phyloP scores from a whole-genome alignment of 164 flowering plant genomes.

The Nymphaea thermarum region DNA sequence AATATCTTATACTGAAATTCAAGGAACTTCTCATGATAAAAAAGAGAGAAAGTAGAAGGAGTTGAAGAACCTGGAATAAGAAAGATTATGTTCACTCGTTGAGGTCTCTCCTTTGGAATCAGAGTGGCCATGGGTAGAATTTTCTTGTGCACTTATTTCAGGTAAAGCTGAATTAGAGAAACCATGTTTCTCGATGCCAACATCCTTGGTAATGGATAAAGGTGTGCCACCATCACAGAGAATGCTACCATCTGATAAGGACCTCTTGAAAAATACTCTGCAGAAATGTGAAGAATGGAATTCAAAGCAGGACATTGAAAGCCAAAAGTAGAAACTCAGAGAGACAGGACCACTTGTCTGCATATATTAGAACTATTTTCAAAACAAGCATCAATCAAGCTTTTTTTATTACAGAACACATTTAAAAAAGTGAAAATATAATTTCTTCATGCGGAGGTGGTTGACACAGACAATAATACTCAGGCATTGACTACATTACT shows the following conservation, averaged over 20 bases:
- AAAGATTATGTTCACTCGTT: constrained; percentile 39
- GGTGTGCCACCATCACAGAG: constrained; percentile 39
- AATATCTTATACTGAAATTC: too few species aligned
- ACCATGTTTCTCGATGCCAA: constrained; percentile 10
- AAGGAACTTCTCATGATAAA: background rate
- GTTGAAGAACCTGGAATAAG: constrained; percentile 41
- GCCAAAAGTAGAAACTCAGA: background rate
- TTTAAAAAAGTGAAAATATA: too few species aligned
- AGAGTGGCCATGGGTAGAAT: constrained; percentile 27
- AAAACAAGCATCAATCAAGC: background rate
- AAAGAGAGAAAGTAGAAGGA: background rate
- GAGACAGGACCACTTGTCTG: background rate
- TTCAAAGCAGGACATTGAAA: background rate
- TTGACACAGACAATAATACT: too few species aligned
- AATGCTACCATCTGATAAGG: constrained; percentile 84
- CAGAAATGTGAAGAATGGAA: background rate
- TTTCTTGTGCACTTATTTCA: constrained; percentile 18
- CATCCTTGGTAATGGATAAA: constrained; percentile 16
- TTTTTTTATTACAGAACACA: too few species aligned
- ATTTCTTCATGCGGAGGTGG: too few species aligned
- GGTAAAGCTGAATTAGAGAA: constrained; percentile 19
- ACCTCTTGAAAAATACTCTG: constrained; percentile 68
- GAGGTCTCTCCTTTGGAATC: constrained; percentile 65
- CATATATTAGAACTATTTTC: background rate
- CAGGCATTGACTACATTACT: too few species aligned